phyloP scores from a whole-genome alignment of 2,329 filamentous ascomycete genomes.

The Fusarium sp. region DNA sequence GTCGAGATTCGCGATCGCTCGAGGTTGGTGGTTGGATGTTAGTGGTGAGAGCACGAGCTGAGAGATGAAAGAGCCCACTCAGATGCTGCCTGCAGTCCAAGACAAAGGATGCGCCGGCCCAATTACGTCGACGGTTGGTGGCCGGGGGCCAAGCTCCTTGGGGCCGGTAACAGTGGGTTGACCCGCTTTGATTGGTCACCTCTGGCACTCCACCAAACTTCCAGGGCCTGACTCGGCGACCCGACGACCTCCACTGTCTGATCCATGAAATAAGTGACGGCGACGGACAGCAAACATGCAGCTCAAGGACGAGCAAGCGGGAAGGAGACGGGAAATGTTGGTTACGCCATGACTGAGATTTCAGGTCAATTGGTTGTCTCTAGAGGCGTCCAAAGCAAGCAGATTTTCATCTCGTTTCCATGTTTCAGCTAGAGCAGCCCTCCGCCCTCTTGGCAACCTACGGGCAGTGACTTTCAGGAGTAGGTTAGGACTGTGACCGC shows the following conservation, averaged over 20 bases:
- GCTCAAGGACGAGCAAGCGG: conserved; percentile 1
- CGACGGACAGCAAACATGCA: conserved; percentile 1
- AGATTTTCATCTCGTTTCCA: conserved; percentile 2
- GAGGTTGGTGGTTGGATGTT: conserved; percentile 35
- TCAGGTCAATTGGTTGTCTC: conserved; percentile 1
- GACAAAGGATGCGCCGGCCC: conserved; percentile 26
- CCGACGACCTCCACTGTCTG: neutral
- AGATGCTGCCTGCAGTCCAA: conserved; percentile 4
- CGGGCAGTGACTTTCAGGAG: neutral
- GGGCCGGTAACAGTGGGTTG: conserved; percentile 18
- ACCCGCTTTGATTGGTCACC: conserved; percentile 29
- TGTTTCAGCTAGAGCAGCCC: conserved; percentile 15
- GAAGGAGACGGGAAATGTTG: neutral
- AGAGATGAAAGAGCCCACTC: conserved; percentile 16
- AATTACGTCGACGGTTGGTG: conserved; percentile 25
- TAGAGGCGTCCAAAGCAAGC: neutral
- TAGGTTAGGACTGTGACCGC: conserved; percentile 7
- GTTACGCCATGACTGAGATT: neutral
- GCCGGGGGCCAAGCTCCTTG: conserved; percentile 29
- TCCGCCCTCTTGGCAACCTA: neutral
- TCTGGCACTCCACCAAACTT: conserved; percentile 4
- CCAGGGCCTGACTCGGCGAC: conserved; percentile 11
- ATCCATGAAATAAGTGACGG: conserved; percentile 7
- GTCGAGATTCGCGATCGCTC: conserved; percentile 30
- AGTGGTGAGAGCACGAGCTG: conserved; percentile 37